These are phyloP conservation scores for Quercus ilex DNA, from an alignment of 306 rosid species.

Conservation along the genomic window DNA sequence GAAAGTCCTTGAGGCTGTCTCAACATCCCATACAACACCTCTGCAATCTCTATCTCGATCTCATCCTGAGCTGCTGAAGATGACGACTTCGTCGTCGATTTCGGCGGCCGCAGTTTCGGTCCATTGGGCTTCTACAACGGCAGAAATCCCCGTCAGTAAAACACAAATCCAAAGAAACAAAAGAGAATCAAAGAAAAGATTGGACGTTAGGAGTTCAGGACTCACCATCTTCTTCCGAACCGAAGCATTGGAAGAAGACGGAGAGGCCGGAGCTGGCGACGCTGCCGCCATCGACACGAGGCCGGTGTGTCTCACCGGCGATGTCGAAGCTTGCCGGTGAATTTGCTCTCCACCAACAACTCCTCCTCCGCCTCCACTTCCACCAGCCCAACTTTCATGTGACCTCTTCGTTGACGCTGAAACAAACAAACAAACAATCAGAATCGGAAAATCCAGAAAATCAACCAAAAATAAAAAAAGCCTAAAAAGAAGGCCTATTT, in stretches of 20 bases:
- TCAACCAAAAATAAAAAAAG: background rate
- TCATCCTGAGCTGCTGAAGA: constrained; percentile 68
- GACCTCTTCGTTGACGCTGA: constrained; percentile 92
- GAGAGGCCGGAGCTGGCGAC: constrained; percentile 59
- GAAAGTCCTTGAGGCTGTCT: constrained; percentile 88
- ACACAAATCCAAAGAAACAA: background rate
- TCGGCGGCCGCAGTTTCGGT: constrained; percentile 65
- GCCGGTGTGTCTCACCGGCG: constrained; percentile 65
- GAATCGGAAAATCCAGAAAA: constrained; percentile 8
- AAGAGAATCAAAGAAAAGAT: background rate
- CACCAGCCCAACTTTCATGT: constrained; percentile 79
- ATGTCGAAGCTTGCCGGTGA: constrained; percentile 70
- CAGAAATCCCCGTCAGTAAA: constrained; percentile 31
- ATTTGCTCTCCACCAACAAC: constrained; percentile 53
- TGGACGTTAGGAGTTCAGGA: constrained; percentile 9
- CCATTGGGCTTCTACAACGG: constrained; percentile 69
- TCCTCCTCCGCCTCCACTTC: constrained; percentile 46
- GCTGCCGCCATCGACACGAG: constrained; percentile 17
- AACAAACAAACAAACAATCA: background rate
- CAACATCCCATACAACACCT: constrained; percentile 85
- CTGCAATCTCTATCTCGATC: constrained; percentile 96
- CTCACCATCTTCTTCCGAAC: constrained; percentile 82
- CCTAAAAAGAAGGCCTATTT: too few relatives aligned
- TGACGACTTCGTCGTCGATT: constrained; percentile 53
- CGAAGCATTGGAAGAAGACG: constrained; percentile 77